These are phyloP conservation scores for Thielaviopsis punctulata DNA, from an alignment of 2,329 filamentous ascomycete genomes.

Conservation along the genomic window DNA sequence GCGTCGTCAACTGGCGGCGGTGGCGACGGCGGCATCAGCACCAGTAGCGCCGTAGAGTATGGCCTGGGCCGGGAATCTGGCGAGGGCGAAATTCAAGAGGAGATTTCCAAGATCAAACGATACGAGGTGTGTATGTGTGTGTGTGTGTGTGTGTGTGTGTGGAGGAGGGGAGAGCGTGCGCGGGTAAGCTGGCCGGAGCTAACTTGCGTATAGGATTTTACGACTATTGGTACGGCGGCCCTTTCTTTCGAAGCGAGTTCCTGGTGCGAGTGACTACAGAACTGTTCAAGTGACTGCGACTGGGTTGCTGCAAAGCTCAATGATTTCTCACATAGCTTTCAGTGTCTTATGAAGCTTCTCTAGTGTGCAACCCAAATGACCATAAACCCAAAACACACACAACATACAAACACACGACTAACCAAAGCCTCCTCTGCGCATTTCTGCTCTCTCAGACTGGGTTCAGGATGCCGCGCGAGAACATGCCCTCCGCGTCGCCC, in stretches of 20 bases:
- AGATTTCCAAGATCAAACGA: slow-evolving; percentile 93
- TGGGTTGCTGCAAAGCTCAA: no score
- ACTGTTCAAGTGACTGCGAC: no score
- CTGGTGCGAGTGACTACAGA: no score
- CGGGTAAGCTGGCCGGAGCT: not conserved
- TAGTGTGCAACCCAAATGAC: no score
- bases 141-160: slow-evolving; percentile 25
- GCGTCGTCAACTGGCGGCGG: not conserved
- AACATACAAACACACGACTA: no score
- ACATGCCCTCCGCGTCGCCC: slow-evolving; percentile 61
- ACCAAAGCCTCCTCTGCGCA: not conserved
- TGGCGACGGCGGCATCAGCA: not conserved
- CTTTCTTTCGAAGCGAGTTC: no score
- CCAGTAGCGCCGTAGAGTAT: slow-evolving; percentile 19
- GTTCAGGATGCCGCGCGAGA: slow-evolving; percentile 92
- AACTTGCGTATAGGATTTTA: slow-evolving; percentile 50
- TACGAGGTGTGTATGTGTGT: slow-evolving; percentile 50
- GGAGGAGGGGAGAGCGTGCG: no score
- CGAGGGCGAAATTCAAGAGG: slow-evolving; percentile 67
- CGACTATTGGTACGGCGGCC: slow-evolving; percentile 54
- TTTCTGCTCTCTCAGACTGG: slow-evolving; percentile 54
- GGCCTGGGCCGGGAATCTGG: slow-evolving; percentile 3
- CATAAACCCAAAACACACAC: no score
- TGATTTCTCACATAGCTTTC: no score
- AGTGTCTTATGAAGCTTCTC: no score